Conservation (phyloP, 2,329 filamentous ascomycete genomes). For the Thielaviopsis musarum region DNA sequence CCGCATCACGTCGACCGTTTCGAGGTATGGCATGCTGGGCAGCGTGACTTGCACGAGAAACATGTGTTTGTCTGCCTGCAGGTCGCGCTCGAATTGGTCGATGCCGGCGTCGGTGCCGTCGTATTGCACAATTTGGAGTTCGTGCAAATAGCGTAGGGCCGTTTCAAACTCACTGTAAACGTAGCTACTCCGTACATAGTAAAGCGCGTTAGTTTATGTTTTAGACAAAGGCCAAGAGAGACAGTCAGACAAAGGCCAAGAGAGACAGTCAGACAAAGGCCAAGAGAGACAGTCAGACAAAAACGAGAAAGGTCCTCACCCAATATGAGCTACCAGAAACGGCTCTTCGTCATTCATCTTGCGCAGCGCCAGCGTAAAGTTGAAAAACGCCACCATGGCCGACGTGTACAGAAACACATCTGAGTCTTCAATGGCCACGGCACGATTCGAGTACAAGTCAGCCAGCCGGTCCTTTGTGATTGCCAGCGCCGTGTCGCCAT, state of each 20-base stretch:
- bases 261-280: too few relatives aligned
- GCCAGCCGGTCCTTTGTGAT: slow-evolving; percentile 4
- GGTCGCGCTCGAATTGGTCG: slow-evolving; percentile 27
- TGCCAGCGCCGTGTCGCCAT: not conserved
- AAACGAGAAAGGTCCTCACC: not conserved
- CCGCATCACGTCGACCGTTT: slow-evolving; percentile 20
- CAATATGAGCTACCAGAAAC: not conserved
- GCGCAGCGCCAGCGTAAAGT: slow-evolving; percentile 13
- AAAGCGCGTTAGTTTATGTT: not conserved
- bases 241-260: too few relatives aligned
- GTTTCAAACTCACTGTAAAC: not conserved
- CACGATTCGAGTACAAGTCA: not conserved
- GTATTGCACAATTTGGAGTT: slow-evolving; percentile 30
- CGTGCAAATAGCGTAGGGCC: slow-evolving; percentile 15
- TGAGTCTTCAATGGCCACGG: slow-evolving; percentile 3
- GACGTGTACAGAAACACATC: slow-evolving; percentile 38
- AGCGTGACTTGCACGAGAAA: slow-evolving; percentile 32
- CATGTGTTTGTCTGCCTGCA: slow-evolving; percentile 24
- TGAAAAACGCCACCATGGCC: slow-evolving; percentile 36
- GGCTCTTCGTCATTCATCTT: not conserved
- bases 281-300: too few relatives aligned
- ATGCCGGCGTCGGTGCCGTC: slow-evolving; percentile 25
- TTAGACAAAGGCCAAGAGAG: too few relatives aligned
- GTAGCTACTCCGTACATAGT: too few relatives aligned
- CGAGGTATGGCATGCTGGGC: slow-evolving; percentile 22